Evolutionary conservation across 805 yeast species (phyloP).

Genomic region (Brettanomyces bruxellensis): DNA sequence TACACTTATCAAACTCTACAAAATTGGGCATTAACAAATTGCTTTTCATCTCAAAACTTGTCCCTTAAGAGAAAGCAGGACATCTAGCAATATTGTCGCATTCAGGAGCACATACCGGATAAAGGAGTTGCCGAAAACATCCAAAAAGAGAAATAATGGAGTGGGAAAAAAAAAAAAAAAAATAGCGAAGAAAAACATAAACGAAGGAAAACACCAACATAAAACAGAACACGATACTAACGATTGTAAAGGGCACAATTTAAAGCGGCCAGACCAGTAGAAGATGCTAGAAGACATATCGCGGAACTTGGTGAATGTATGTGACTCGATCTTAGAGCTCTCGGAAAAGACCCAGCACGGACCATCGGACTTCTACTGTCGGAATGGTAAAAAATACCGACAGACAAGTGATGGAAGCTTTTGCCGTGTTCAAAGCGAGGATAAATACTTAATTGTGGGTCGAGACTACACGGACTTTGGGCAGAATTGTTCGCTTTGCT

Average conservation of each 20-base stretch:
- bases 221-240: too few relatives aligned
- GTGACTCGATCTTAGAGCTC: constrained; percentile 17
- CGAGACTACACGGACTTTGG: constrained; percentile 14
- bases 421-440: constrained; percentile 39
- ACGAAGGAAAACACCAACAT: too few relatives aligned
- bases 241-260: too few relatives aligned
- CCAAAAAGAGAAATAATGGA: neutral
- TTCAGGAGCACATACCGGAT: too few relatives aligned
- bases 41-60: too few relatives aligned
- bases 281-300: constrained; percentile 20
- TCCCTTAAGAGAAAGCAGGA: too few relatives aligned
- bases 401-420: constrained; percentile 36
- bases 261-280: neutral
- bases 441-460: constrained; percentile 37
- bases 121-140: too few relatives aligned
- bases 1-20: too few relatives aligned
- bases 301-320: constrained; percentile 17
- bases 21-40: too few relatives aligned
- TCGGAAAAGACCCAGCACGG: constrained; percentile 8
- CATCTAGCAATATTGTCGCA: too few relatives aligned
- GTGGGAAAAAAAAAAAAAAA: neutral
- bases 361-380: constrained; percentile 19
- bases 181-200: neutral
- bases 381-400: constrained; percentile 40
- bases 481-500: constrained; percentile 29